phyloP scores from a whole-genome alignment of 2,329 filamentous ascomycete genomes.

The Triangularia setosa region DNA sequence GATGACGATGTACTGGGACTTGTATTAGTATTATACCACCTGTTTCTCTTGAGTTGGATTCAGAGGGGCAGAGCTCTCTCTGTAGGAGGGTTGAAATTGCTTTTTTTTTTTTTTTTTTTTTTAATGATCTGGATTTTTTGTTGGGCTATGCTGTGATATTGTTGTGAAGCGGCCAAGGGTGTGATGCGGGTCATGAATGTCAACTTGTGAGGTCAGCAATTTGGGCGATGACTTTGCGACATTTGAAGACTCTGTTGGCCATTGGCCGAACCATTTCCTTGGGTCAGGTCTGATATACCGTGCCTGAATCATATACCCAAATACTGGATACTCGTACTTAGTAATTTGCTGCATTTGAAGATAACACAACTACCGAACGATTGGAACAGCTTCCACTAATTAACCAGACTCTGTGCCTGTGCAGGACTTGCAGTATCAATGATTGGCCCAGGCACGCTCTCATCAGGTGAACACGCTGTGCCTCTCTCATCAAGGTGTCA shows the following conservation, averaged over 20 bases:
- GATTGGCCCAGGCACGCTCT: not conserved
- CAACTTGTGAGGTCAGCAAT: no score
- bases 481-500: not conserved
- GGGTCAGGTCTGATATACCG: not conserved
- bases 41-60: not conserved
- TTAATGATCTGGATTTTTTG: not conserved
- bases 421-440: not conserved
- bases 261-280: not conserved
- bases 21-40: constrained; percentile 9
- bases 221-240: not conserved
- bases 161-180: not conserved
- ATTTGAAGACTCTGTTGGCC: not conserved
- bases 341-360: not conserved
- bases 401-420: not conserved
- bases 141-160: not conserved
- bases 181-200: not conserved
- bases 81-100: not conserved
- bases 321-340: not conserved
- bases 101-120: not conserved
- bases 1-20: constrained; percentile 2
- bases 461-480: not conserved
- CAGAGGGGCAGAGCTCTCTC: not conserved
- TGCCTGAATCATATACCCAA: not conserved
- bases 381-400: not conserved
- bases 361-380: not conserved